These are phyloP conservation scores for Lipomyces orientalis DNA, from an alignment of 805 yeast genomes.

Conservation along the genomic window DNA sequence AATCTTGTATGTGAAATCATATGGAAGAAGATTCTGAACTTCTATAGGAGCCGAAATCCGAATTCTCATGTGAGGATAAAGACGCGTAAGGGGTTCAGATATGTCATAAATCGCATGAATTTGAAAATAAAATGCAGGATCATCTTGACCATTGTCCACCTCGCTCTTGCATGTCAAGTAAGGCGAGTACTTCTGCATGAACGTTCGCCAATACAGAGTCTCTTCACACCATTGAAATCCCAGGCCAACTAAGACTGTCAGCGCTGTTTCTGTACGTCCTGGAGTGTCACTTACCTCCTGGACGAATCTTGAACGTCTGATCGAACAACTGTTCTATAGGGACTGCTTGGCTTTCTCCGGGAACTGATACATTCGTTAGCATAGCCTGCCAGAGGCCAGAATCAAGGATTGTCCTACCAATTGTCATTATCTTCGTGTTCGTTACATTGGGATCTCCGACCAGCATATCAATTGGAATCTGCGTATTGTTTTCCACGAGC, in stretches of 20 bases:
- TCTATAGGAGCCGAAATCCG: constrained; percentile 84
- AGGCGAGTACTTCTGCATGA: constrained; percentile 53
- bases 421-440: constrained; percentile 47
- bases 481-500: constrained; percentile 68
- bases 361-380: constrained; percentile 40
- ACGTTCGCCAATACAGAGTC: constrained; percentile 66
- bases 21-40: constrained; percentile 83
- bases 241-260: constrained; percentile 42
- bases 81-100: constrained; percentile 70
- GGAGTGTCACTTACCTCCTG: constrained; percentile 44
- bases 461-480: constrained; percentile 58
- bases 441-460: constrained; percentile 46
- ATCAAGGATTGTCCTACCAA: constrained; percentile 42
- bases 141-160: constrained; percentile 45
- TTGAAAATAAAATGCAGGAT: constrained; percentile 65
- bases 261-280: neutral
- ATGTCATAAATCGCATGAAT: constrained; percentile 68
- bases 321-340: constrained; percentile 75
- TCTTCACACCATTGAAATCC: constrained; percentile 70
- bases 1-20: constrained; percentile 72
- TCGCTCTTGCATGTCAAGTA: constrained; percentile 66
- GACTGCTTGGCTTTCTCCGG: constrained; percentile 66
- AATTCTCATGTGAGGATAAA: constrained; percentile 84
- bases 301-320: constrained; percentile 64
- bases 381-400: neutral